Evolutionary conservation across 352 stramenopile species (phyloP).

Genomic region (Pseudoperonospora humuli): DNA sequence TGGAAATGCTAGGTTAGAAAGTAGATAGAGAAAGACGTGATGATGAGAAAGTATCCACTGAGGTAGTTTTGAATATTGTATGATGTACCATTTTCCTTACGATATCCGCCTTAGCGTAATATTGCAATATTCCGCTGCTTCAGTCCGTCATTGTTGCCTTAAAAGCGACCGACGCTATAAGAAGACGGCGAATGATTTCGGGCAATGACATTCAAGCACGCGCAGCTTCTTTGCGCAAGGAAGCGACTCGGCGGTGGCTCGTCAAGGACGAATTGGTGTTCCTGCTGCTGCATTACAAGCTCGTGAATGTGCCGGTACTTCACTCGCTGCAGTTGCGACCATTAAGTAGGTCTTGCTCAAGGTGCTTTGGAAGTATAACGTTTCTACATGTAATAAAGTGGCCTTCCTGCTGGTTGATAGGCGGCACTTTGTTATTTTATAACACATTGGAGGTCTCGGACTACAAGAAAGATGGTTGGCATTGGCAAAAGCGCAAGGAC

Average conservation of each 20-base stretch:
- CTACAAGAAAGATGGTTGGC: conserved; percentile 84
- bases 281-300: conserved; percentile 48
- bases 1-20: too few species aligned
- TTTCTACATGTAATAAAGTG: too few species aligned
- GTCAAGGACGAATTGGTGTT: conserved; percentile 81
- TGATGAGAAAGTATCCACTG: too few species aligned
- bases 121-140: too few species aligned
- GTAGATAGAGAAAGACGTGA: too few species aligned
- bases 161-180: not conserved
- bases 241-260: conserved; percentile 60
- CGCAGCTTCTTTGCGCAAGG: conserved; percentile 31
- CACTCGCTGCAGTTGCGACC: conserved; percentile 38
- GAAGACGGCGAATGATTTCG: conserved; percentile 24
- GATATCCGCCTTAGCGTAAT: too few species aligned
- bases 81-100: too few species aligned
- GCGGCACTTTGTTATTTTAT: conserved; percentile 66
- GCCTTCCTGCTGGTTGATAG: conserved; percentile 18
- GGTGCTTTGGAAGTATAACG: not conserved
- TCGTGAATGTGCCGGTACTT: conserved; percentile 34
- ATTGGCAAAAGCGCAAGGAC: conserved; percentile 83
- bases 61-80: too few species aligned
- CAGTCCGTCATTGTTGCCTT: too few species aligned
- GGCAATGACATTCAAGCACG: conserved; percentile 23
- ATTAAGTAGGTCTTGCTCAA: conserved; percentile 34
- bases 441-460: conserved; percentile 49